These are phyloP conservation scores for Allium cepa DNA, from an alignment of 106 monocot species.

Conservation along the genomic window DNA sequence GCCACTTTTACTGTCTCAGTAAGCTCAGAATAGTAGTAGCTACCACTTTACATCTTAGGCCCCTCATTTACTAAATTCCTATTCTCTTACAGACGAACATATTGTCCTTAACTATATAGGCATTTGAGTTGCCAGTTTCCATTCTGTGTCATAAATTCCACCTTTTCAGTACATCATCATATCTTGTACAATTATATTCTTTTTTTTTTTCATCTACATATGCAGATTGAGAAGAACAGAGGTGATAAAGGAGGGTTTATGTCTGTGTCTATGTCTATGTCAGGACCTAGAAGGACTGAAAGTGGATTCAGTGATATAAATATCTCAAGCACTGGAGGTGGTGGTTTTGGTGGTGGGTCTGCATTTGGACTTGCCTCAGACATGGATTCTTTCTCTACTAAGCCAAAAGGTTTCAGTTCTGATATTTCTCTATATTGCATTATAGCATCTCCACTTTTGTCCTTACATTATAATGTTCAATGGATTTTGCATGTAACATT, in stretches of 20 bases:
- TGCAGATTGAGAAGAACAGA: slow-evolving; percentile 83
- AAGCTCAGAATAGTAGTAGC: too few relatives aligned
- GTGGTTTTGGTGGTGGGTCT: slow-evolving; percentile 94
- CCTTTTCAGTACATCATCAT: too few relatives aligned
- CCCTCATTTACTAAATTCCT: too few relatives aligned
- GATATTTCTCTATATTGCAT: too few relatives aligned
- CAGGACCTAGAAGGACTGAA: slow-evolving; percentile 61
- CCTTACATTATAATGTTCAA: neutral
- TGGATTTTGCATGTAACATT: slow-evolving; percentile 3
- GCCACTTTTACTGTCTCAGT: too few relatives aligned
- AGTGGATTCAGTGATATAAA: slow-evolving; percentile 72
- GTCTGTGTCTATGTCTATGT: slow-evolving; percentile 57
- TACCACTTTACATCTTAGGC: too few relatives aligned
- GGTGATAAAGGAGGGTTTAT: slow-evolving; percentile 78
- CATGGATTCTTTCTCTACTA: slow-evolving; percentile 56
- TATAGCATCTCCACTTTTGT: neutral
- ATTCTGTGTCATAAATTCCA: too few relatives aligned
- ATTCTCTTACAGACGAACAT: too few relatives aligned
- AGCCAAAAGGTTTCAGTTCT: slow-evolving; percentile 56
- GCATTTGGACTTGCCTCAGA: slow-evolving; percentile 72
- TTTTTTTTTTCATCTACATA: neutral
- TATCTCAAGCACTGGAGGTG: slow-evolving; percentile 59
- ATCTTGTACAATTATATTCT: neutral
- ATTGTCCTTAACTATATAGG: too few relatives aligned
- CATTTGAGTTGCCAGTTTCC: too few relatives aligned